Evolutionary conservation across 192 early-diverging fungal genomes (phyloP).

Genomic region (Gigaspora rosea): DNA sequence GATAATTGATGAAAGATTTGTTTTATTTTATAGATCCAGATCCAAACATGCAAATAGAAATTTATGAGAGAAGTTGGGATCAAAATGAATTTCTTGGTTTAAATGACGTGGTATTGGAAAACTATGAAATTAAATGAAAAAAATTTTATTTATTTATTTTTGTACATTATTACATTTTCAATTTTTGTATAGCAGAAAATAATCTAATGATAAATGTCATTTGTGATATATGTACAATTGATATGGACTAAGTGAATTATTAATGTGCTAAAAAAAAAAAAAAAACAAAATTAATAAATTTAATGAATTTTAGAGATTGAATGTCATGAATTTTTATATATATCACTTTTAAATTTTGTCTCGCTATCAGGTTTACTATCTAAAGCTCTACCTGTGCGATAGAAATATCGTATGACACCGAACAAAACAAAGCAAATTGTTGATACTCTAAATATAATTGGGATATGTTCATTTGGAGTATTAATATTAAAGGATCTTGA

Average conservation of each 20-base stretch:
- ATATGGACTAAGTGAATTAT: no score
- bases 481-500: not conserved
- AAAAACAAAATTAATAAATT: no score
- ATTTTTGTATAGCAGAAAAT: no score
- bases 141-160: not conserved
- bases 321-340: not conserved
- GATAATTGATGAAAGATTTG: not conserved
- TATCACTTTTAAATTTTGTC: not conserved
- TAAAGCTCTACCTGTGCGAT: not conserved
- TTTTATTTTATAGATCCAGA: conserved; percentile 64
- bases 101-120: conserved; percentile 83
- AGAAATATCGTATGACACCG: not conserved
- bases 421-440: conserved; percentile 10
- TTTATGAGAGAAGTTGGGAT: conserved; percentile 84
- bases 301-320: no score
- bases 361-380: not conserved
- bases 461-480: not conserved
- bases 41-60: conserved; percentile 88
- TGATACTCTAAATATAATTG: conserved; percentile 14
- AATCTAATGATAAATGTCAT: no score
- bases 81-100: conserved; percentile 87
- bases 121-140: conserved; percentile 46
- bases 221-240: no score
- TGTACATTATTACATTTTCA: no score
- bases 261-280: no score